Base-by-base conservation (phyloP, 176 grass and related monocot genomes). In the Carex pumila region DNA sequence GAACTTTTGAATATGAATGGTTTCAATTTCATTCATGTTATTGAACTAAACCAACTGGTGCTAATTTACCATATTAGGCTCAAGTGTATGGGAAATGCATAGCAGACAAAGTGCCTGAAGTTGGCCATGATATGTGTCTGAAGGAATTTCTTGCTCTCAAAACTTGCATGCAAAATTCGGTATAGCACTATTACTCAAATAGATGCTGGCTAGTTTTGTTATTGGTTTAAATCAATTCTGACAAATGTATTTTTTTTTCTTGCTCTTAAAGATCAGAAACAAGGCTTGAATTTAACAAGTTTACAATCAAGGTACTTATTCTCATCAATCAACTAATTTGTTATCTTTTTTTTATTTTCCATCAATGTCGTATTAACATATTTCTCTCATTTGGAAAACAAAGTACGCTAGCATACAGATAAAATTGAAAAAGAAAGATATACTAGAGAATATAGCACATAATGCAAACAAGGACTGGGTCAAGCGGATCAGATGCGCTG, bases 141-240 rank as follows among this genome's bases (percentile, higher is more conserved):
- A 98, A 95, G 82, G 90, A 98, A 82, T 98, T 98, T 83, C 84
- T 98, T 87, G 92, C 87, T 32, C 91, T 98, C 74, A 98, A 85
- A 86, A 19, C 87, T 85, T 98, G 95, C 95, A 98, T 98, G 92
- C 90, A 98, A 70, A 93, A 67, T 45, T 81, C 11, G 87, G 95
- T 98, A 97, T 85, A n/a, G 58, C 56, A 41, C 56, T 79, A 60
- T 47, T 82, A 80, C 22, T 83, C 17, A 52, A 68, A 80, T 29
- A 10, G 61, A 31, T 76, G 55, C 52, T 19, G 22, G 19, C 19
- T 37, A 36, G 13, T 9, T 49, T 47, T 18, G 11, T 65, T 73
- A 63, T 25, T 14, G 4, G 67, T 57, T 79, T 39, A 30, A 58
- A 43, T 29, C 12, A 39, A 65, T 34, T 71, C 4, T 37, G 10